These are phyloP conservation scores for Leptographium wingfieldii DNA, from an alignment of 2,329 filamentous ascomycete genomes.

Conservation along the genomic window DNA sequence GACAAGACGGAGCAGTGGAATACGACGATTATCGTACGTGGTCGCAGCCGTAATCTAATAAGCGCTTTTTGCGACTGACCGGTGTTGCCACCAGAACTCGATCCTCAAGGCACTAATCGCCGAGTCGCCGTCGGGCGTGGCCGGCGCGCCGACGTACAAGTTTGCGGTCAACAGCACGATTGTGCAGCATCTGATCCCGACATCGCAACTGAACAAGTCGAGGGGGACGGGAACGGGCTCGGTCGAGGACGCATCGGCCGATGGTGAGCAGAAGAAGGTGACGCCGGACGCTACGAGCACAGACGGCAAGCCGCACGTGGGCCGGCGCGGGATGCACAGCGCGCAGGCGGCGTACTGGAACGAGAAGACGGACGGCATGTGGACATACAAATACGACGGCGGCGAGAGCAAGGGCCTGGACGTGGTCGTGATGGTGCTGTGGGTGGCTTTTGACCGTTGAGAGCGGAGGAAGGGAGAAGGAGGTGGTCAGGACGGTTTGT, in stretches of 20 bases:
- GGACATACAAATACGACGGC: slow-evolving; percentile 74
- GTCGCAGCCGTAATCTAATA: background rate
- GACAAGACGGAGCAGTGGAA: slow-evolving; percentile 80
- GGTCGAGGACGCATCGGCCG: slow-evolving; percentile 38
- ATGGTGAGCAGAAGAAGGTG: slow-evolving; percentile 28
- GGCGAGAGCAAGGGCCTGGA: slow-evolving; percentile 55
- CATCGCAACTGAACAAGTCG: slow-evolving; percentile 49
- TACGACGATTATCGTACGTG: slow-evolving; percentile 74
- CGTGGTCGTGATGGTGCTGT: slow-evolving; percentile 62
- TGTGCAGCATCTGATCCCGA: slow-evolving; percentile 78
- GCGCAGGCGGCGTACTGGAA: slow-evolving; percentile 82
- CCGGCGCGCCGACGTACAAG: slow-evolving; percentile 55
- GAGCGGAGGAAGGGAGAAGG: background rate
- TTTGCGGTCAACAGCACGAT: slow-evolving; percentile 98
- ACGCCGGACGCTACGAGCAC: slow-evolving; percentile 41
- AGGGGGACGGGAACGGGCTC: slow-evolving; percentile 34
- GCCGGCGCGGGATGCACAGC: slow-evolving; percentile 81
- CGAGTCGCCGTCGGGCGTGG: slow-evolving; percentile 48
- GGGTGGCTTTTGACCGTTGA: slow-evolving; percentile 46
- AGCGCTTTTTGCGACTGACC: background rate
- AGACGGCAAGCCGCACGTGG: slow-evolving; percentile 58
- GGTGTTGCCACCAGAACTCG: slow-evolving; percentile 41
- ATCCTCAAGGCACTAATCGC: slow-evolving; percentile 69
- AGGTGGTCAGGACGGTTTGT: background rate
- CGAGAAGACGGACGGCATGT: slow-evolving; percentile 81